These are phyloP conservation scores for Eimeria sp. DNA, from an alignment of 169 alveolate species.

Conservation along the genomic window DNA sequence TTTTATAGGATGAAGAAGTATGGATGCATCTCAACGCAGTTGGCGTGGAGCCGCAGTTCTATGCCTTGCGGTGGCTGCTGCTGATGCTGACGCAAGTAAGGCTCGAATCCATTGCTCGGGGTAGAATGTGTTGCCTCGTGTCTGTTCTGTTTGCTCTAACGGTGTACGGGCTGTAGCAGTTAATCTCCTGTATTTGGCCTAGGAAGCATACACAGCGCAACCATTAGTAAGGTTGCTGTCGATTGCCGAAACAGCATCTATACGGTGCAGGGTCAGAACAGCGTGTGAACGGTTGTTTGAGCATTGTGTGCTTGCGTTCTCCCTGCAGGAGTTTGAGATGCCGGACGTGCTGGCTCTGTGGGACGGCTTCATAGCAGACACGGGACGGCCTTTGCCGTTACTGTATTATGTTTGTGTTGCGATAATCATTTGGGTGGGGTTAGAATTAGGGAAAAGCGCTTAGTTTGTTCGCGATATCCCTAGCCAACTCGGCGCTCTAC, in stretches of 20 bases:
- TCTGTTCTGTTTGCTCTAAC: background rate
- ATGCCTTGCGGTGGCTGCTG: conserved; percentile 83
- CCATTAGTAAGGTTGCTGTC: background rate
- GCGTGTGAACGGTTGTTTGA: background rate
- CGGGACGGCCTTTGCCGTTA: conserved; percentile 73
- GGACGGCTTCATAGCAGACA: conserved; percentile 83
- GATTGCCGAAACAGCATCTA: background rate
- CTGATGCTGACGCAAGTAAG: conserved; percentile 82
- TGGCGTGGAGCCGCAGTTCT: conserved; percentile 84
- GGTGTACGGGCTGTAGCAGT: background rate
- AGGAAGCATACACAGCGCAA: background rate
- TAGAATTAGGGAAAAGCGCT: background rate
- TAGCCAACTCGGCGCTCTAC: background rate
- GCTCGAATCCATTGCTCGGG: background rate
- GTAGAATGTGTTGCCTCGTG: background rate
- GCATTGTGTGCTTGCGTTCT: background rate
- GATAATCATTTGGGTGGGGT: conserved; percentile 77
- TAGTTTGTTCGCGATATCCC: background rate
- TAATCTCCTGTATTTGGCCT: background rate
- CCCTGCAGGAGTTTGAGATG: conserved; percentile 82
- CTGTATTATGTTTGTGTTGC: conserved; percentile 83
- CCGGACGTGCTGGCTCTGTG: conserved; percentile 83
- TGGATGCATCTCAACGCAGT: conserved; percentile 73
- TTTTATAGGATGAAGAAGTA: conserved; percentile 72
- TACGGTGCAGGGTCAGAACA: too few relatives aligned